These are phyloP conservation scores for Rusavskia elegans DNA, from an alignment of 495 filamentous ascomycete genomes.

Conservation along the genomic window DNA sequence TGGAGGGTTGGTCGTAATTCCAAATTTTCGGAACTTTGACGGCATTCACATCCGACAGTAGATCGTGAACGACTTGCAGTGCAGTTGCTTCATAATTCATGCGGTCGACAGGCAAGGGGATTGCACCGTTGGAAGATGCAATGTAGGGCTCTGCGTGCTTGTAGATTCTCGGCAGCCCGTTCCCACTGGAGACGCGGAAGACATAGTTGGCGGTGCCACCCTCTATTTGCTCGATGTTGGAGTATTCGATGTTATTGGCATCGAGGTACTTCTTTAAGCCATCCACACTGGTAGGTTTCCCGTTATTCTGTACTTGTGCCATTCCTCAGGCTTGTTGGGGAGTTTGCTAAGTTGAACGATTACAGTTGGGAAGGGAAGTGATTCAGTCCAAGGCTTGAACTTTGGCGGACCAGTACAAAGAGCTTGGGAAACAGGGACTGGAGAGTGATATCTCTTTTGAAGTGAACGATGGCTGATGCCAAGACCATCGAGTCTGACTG, in stretches of 20 bases:
- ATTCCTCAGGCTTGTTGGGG: too few relatives aligned
- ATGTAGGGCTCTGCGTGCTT: slow-evolving; percentile 22
- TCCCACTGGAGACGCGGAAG: slow-evolving; percentile 12
- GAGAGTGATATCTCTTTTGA: too few relatives aligned
- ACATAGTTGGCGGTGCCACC: slow-evolving; percentile 21
- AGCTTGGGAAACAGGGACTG: too few relatives aligned
- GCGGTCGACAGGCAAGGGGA: slow-evolving; percentile 15
- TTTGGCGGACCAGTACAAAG: too few relatives aligned
- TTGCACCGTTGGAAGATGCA: slow-evolving; percentile 1
- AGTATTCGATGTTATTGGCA: neutral
- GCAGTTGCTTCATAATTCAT: slow-evolving; percentile 19
- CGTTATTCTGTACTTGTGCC: too few relatives aligned
- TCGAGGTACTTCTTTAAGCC: neutral
- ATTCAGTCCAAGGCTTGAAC: too few relatives aligned
- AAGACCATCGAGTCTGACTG: too few relatives aligned
- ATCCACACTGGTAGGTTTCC: neutral
- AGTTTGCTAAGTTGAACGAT: too few relatives aligned
- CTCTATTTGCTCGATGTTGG: slow-evolving; percentile 6
- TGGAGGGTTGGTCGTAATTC: slow-evolving; percentile 12
- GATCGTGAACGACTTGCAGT: slow-evolving; percentile 1
- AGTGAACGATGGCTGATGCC: too few relatives aligned
- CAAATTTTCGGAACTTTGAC: slow-evolving; percentile 4
- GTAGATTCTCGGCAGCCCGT: slow-evolving; percentile 10
- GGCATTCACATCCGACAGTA: neutral
- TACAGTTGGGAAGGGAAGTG: too few relatives aligned